These are phyloP conservation scores for Solanum dulcamara DNA, from an alignment of 257 asterid genomes.

Conservation along the genomic window DNA sequence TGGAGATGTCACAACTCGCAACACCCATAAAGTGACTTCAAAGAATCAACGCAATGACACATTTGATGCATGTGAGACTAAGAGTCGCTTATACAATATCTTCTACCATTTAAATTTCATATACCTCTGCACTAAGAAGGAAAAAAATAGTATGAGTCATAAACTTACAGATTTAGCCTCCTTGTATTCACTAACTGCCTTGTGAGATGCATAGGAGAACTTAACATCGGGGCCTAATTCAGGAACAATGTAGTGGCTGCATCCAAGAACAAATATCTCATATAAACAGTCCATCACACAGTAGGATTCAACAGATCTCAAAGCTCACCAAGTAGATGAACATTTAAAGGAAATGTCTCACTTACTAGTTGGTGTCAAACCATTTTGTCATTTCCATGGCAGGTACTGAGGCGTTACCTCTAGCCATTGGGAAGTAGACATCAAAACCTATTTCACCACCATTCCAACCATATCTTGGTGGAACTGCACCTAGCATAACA, in stretches of 20 bases:
- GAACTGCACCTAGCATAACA: constrained; percentile 46
- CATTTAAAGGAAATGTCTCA: neutral
- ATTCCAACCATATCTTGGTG: constrained; percentile 37
- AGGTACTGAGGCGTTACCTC: constrained; percentile 43
- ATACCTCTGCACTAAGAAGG: neutral
- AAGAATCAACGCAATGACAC: neutral
- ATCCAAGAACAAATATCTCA: neutral
- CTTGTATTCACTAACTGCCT: constrained; percentile 21
- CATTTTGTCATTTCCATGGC: constrained; percentile 51
- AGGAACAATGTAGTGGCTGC: constrained; percentile 34
- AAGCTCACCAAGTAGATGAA: neutral
- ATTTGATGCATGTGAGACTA: neutral
- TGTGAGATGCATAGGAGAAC: constrained; percentile 23
- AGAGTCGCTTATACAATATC: neutral
- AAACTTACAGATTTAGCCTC: constrained; percentile 22
- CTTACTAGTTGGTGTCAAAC: constrained; percentile 46
- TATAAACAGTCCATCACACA: neutral
- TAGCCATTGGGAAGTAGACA: constrained; percentile 49
- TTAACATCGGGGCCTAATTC: constrained; percentile 23
- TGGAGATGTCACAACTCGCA: neutral
- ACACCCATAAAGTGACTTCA: neutral
- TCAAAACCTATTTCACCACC: constrained; percentile 41
- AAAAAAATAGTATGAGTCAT: neutral
- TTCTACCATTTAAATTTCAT: neutral
- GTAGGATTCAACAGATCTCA: neutral